Evolutionary conservation across 139 green algal genomes (phyloP), one percentile per base, ranked within the genome.

Genomic region (Chlamydomonas sp.): DNA sequence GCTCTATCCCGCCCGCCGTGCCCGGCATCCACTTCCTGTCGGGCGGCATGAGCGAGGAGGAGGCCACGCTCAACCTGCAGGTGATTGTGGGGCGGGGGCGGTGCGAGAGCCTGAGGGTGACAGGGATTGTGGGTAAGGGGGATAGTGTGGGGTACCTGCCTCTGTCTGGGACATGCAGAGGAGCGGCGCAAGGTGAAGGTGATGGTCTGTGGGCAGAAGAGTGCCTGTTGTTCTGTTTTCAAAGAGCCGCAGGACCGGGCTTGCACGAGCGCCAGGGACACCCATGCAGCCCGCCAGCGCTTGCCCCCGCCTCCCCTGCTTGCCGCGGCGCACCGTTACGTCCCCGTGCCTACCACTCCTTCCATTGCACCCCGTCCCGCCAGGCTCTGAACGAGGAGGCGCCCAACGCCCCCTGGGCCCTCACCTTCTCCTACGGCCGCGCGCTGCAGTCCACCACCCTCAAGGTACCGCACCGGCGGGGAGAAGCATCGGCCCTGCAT

Each of bases 341-440:
- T 49, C 31, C 31, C 31, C 31, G 31, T 49, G 31, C 31, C 31
- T 49, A 49, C 31, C 31, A 49, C 31, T 49, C 31, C 31, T 49
- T 49, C 31, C 31, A 49, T 78, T 16, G 17, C 18, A 49, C 79
- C 10, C 12, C 5, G 63, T 59, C 17, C 90, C 60, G 94, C 31
- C 95, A 91, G 90, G 93, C 90, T 4, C 85, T 95, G 77, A 88
- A 96, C 73, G 92, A 94, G 68, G 93, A 80, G n/a, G 93, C 86
- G 83, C 95, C 95, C 83, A 93, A 95, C 86, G 72, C 94, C 5
- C 97, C 97, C 20, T 99, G 97, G 97, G 90, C 91, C n/a, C 91
- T 99, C 17, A 98, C 97, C 57, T 99, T 99, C 96, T 96, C 91
- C 18, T 99, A 99, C 87, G 97, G 96, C 90, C 90, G 97, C 60